Conservation (phyloP, 1,284 basidiomycete species). For the Trichosporon faecale region DNA sequence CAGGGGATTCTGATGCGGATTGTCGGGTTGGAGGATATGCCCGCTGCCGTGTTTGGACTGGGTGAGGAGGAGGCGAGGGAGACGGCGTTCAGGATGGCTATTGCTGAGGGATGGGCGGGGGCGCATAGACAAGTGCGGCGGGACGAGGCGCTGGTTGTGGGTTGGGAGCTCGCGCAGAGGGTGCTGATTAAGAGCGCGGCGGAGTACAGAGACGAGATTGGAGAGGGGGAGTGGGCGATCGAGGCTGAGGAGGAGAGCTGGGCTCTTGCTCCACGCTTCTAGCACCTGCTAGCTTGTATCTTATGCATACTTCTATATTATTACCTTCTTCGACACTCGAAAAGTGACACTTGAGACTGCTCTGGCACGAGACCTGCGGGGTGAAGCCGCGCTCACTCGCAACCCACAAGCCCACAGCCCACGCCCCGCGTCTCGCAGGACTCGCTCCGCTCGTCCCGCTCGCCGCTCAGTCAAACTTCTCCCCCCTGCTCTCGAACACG, state of each 20-base stretch:
- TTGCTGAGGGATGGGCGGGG: background rate
- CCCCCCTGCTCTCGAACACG: conserved; percentile 28
- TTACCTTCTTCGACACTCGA: background rate
- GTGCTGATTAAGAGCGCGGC: background rate
- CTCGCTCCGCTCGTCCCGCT: no score
- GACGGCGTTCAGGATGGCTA: background rate
- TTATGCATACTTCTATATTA: background rate
- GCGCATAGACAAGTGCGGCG: background rate
- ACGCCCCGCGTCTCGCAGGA: no score
- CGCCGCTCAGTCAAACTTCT: conserved; percentile 15
- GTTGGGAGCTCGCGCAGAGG: background rate
- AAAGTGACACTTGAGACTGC: no score
- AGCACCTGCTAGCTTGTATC: background rate
- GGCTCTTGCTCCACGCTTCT: background rate
- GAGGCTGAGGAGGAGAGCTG: background rate
- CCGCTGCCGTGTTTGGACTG: background rate
- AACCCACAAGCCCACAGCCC: no score
- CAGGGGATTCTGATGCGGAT: background rate
- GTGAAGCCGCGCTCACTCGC: no score
- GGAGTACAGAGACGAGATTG: background rate
- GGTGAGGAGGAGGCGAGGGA: background rate
- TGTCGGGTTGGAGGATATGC: background rate
- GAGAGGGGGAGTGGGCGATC: background rate
- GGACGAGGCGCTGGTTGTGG: background rate
- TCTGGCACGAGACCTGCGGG: no score